Conservation (phyloP, 2,329 filamentous ascomycete species). For the Claviceps cyperi region DNA sequence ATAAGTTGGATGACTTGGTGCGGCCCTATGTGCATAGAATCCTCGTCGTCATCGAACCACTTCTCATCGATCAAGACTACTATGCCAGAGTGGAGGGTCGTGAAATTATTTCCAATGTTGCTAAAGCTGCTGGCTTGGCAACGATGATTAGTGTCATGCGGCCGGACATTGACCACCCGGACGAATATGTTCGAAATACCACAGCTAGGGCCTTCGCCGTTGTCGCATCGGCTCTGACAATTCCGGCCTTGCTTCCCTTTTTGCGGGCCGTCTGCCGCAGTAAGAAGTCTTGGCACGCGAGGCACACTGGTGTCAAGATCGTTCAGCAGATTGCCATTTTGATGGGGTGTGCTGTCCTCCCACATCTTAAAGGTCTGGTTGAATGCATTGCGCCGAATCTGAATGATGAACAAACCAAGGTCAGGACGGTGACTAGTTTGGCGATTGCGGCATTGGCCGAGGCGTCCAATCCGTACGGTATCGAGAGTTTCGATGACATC, state of each 20-base stretch:
- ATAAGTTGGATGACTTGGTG: slow-evolving; percentile 95
- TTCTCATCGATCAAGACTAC: slow-evolving; percentile 98
- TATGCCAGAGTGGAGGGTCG: slow-evolving; percentile 96
- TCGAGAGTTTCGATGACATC: slow-evolving; percentile 97
- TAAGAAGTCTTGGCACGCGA: slow-evolving; percentile 97
- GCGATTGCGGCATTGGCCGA: slow-evolving; percentile 91
- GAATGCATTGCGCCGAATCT: slow-evolving; percentile 93
- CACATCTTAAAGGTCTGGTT: slow-evolving; percentile 87
- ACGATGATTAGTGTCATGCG: slow-evolving; percentile 99
- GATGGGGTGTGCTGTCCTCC: slow-evolving; percentile 94
- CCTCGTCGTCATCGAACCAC: slow-evolving; percentile 93
- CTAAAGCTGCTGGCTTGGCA: slow-evolving; percentile 88
- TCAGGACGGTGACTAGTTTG: slow-evolving; percentile 87
- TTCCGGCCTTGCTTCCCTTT: slow-evolving; percentile 89
- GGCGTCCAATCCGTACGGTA: slow-evolving; percentile 95
- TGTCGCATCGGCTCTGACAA: slow-evolving; percentile 88
- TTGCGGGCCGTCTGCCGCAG: slow-evolving; percentile 88
- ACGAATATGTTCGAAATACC: slow-evolving; percentile 97
- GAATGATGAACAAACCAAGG: slow-evolving; percentile 96
- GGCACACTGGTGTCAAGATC: slow-evolving; percentile 97
- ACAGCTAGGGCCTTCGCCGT: slow-evolving; percentile 95
- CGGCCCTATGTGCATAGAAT: slow-evolving; percentile 97
- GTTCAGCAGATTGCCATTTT: slow-evolving; percentile 97
- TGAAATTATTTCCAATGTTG: slow-evolving; percentile 96
- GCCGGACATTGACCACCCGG: slow-evolving; percentile 94